A percentile compares a stretch with the other conserved stretches of the same genome.
These are phyloP conservation scores for Umbelopsis ramanniana DNA, from an alignment of 192 early-diverging fungal species.

Conservation along the genomic window DNA sequence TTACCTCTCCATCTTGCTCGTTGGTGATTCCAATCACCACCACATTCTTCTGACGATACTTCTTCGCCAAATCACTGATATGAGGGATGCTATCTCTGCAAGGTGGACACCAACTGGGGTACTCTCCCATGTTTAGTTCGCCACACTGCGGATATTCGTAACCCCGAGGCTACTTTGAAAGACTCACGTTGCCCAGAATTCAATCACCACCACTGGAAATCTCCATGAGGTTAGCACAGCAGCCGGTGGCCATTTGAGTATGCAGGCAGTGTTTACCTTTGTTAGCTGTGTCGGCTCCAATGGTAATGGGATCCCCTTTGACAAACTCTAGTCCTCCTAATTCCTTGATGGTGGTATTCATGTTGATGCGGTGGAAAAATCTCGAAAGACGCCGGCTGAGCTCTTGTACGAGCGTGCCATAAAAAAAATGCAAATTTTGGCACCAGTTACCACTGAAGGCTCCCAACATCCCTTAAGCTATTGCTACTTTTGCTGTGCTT, in stretches of 20 bases:
- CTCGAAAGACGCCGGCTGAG: background rate
- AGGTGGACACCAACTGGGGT: constrained; percentile 24
- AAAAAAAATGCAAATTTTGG: background rate
- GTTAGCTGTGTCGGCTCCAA: background rate
- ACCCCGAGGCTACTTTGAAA: background rate
- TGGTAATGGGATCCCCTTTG: background rate
- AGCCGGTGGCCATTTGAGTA: background rate
- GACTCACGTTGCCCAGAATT: constrained; percentile 17
- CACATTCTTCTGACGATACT: constrained; percentile 46
- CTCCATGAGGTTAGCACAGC: background rate
- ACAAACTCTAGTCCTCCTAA: background rate
- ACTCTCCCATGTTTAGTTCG: background rate
- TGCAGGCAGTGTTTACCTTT: background rate
- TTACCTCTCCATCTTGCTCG: constrained; percentile 51
- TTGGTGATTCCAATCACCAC: constrained; percentile 56
- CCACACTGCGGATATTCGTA: background rate
- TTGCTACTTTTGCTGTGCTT: too few species aligned
- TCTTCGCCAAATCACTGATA: constrained; percentile 50
- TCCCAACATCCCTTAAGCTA: too few species aligned
- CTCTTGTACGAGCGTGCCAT: background rate
- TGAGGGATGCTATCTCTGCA: constrained; percentile 48
- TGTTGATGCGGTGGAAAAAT: background rate
- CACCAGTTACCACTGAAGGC: background rate
- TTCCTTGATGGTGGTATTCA: constrained; percentile 2
- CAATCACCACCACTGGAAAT: background rate